Evolutionary conservation across 352 stramenopile genomes (phyloP).

Genomic region (Plasmopara muralis): DNA sequence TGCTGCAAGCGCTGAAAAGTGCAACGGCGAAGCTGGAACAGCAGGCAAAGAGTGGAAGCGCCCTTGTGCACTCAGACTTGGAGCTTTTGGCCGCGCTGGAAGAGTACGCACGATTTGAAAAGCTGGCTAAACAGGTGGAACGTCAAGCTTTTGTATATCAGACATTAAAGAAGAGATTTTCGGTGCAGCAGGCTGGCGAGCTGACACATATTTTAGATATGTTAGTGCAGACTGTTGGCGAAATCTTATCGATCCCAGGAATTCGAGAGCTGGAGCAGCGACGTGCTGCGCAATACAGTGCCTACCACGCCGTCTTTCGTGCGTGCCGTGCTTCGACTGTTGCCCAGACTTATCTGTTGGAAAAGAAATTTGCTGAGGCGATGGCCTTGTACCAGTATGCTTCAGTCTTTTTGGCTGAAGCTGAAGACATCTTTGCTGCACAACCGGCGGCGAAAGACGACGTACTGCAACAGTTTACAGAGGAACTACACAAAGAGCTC

Average conservation of each 20-base stretch:
- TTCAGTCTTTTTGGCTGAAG: constrained; percentile 47
- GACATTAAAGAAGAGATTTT: constrained; percentile 49
- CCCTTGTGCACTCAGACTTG: constrained; percentile 66
- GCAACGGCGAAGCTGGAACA: constrained; percentile 60
- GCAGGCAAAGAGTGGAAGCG: constrained; percentile 68
- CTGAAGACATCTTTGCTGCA: constrained; percentile 46
- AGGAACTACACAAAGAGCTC: constrained; percentile 53
- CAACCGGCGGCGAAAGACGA: constrained; percentile 58
- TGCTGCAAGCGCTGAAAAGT: constrained; percentile 62
- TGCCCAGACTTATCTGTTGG: constrained; percentile 57
- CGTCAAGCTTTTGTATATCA: constrained; percentile 55
- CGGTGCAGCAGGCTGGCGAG: constrained; percentile 45
- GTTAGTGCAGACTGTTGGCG: constrained; percentile 72
- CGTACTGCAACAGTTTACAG: constrained; percentile 56
- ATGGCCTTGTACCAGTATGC: constrained; percentile 71
- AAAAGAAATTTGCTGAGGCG: constrained; percentile 63
- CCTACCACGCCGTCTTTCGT: constrained; percentile 67
- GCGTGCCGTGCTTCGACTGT: constrained; percentile 53
- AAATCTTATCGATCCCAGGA: constrained; percentile 64
- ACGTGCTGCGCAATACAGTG: constrained; percentile 49
- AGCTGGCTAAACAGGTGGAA: constrained; percentile 69
- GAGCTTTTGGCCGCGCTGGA: constrained; percentile 59
- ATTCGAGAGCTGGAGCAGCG: constrained; percentile 48
- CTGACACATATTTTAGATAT: constrained; percentile 79
- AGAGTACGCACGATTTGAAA: constrained; percentile 68